Conservation (phyloP, 371 early-diverging fungal genomes). For the Globomyces sp. region DNA sequence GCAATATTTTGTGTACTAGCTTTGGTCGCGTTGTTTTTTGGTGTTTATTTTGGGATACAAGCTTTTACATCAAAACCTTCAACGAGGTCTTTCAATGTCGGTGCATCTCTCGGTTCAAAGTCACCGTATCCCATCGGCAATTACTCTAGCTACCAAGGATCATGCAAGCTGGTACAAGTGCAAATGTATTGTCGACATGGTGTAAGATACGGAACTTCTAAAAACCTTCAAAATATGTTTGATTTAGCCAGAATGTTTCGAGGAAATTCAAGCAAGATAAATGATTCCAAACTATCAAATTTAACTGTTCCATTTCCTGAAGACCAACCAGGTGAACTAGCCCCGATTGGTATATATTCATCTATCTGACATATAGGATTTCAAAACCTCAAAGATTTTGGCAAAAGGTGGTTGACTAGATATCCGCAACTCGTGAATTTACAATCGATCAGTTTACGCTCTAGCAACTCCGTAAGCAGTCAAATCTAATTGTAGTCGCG, state of each 20-base stretch:
- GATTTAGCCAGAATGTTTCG: background rate
- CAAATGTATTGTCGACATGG: background rate
- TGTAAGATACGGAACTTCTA: background rate
- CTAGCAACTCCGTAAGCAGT: too few species aligned
- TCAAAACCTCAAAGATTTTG: background rate
- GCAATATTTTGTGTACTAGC: too few species aligned
- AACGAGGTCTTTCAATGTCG: too few species aligned
- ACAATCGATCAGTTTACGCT: too few species aligned
- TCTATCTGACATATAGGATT: background rate
- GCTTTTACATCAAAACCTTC: too few species aligned
- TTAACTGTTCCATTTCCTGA: background rate
- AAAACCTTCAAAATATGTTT: slow-evolving; percentile 6
- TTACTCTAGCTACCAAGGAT: background rate
- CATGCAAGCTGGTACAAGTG: slow-evolving; percentile 9
- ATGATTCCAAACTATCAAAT: background rate
- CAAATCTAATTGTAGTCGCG: too few species aligned
- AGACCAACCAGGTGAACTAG: slow-evolving; percentile 6
- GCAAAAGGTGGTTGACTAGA: background rate
- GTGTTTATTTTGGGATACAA: too few species aligned
- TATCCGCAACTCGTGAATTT: background rate
- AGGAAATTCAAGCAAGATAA: background rate
- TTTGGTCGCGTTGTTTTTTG: too few species aligned
- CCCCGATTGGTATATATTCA: background rate
- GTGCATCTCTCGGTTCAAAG: background rate
- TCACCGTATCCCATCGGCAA: slow-evolving; percentile 1